Conservation (phyloP, 2,329 filamentous ascomycete genomes). For the Neofusicoccum parvum region DNA sequence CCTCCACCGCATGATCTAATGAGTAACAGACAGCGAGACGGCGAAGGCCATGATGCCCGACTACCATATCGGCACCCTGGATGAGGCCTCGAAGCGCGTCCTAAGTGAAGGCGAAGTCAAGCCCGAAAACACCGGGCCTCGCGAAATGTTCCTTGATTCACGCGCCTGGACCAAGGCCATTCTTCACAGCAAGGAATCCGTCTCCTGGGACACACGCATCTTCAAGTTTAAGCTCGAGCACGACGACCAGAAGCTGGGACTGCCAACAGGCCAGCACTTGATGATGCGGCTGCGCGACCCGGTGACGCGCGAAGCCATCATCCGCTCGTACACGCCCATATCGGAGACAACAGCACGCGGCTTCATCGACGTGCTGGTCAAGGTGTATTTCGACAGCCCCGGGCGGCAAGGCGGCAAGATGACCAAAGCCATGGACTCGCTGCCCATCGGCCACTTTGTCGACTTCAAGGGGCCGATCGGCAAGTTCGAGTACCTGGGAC, state of each 20-base stretch:
- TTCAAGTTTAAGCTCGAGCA: constrained; percentile 82
- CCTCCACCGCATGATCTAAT: constrained; percentile 29
- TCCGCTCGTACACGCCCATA: constrained; percentile 85
- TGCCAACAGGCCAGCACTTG: constrained; percentile 84
- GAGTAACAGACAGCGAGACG: constrained; percentile 74
- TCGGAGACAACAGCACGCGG: constrained; percentile 66
- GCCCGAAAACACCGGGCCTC: constrained; percentile 45
- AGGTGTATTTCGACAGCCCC: constrained; percentile 71
- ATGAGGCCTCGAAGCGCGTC: constrained; percentile 58
- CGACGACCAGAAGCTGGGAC: constrained; percentile 67
- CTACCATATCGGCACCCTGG: constrained; percentile 82
- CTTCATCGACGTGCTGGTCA: constrained; percentile 74
- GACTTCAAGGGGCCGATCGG: constrained; percentile 90
- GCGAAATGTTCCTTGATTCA: constrained; percentile 69
- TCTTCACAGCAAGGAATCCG: constrained; percentile 66
- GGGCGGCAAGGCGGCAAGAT: constrained; percentile 70
- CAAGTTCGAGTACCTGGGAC: constrained; percentile 77
- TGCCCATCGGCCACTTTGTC: constrained; percentile 71
- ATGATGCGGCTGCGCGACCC: constrained; percentile 80
- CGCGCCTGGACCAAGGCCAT: constrained; percentile 73
- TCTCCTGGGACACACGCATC: constrained; percentile 78
- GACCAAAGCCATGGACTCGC: constrained; percentile 74
- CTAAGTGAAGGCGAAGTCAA: constrained; percentile 54
- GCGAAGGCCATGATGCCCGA: constrained; percentile 86
- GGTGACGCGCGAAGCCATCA: constrained; percentile 69